Percentiles rank a stretch among this genome's conserved stretches.
Evolutionary conservation across 352 stramenopile species (phyloP).

Genomic region (Phytophthora melonis): DNA sequence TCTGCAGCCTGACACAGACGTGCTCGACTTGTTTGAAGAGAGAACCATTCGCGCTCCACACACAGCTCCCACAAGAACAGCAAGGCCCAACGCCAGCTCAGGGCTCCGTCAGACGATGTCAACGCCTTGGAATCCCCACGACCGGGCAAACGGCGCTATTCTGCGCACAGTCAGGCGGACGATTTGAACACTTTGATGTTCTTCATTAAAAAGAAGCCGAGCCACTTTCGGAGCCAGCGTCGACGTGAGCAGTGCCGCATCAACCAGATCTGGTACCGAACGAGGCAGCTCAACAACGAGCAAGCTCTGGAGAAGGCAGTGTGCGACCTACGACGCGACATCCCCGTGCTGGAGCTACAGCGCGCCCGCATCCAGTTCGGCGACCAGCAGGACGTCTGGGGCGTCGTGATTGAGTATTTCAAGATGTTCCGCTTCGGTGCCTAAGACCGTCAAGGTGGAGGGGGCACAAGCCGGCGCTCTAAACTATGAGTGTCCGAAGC

Average conservation of each 20-base stretch:
- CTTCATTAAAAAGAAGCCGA: neutral
- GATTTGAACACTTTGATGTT: too few relatives aligned
- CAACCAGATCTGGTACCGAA: neutral
- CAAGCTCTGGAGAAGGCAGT: neutral
- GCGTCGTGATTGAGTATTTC: neutral
- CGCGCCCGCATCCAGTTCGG: neutral
- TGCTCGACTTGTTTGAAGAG: too few relatives aligned
- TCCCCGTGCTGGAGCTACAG: neutral
- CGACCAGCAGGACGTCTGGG: neutral
- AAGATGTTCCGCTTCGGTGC: neutral
- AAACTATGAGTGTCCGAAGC: neutral
- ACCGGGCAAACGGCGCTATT: too few relatives aligned
- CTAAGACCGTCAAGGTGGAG: neutral
- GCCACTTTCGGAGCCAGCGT: neutral
- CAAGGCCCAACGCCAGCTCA: too few relatives aligned
- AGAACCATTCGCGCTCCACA: too few relatives aligned
- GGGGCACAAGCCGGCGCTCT: neutral
- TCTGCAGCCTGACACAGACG: too few relatives aligned
- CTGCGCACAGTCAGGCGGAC: too few relatives aligned
- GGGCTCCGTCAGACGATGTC: too few relatives aligned
- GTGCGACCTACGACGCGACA: neutral
- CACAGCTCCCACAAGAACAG: too few relatives aligned
- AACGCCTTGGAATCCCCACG: too few relatives aligned
- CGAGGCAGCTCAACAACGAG: neutral
- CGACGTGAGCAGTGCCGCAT: neutral